These are phyloP conservation scores for Pisolithus sp. DNA, from an alignment of 768 basidiomycete genomes.

Conservation along the genomic window DNA sequence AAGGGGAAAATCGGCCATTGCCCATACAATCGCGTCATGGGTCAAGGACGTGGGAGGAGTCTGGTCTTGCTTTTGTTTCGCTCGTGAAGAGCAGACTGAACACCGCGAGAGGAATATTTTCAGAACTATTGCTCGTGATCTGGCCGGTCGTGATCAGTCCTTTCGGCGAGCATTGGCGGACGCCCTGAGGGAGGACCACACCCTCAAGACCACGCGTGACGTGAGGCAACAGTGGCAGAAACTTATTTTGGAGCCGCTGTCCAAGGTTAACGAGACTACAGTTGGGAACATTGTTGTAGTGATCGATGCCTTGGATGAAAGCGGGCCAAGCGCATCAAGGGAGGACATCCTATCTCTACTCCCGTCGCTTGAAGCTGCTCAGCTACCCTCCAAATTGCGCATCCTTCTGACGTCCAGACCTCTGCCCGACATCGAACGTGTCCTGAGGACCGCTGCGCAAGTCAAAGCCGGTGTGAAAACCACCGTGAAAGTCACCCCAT, in stretches of 20 bases:
- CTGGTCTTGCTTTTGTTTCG: conserved; percentile 14
- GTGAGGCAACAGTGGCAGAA: conserved; percentile 9
- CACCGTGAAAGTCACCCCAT: neutral
- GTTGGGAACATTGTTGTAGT: conserved; percentile 21
- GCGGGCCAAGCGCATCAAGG: conserved; percentile 1
- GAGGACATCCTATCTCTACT: conserved; percentile 8
- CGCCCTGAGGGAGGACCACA: neutral
- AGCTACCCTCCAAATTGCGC: conserved; percentile 1
- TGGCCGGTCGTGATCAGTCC: conserved; percentile 11
- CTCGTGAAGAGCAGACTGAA: neutral
- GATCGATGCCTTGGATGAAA: conserved; percentile 21
- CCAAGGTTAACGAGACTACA: neutral
- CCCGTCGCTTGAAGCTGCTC: neutral
- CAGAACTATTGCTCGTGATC: conserved; percentile 3
- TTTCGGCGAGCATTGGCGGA: neutral
- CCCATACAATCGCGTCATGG: conserved; percentile 4
- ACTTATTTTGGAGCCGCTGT: conserved; percentile 12
- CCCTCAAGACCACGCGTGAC: neutral
- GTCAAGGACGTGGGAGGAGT: conserved; percentile 5
- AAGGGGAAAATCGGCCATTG: neutral
- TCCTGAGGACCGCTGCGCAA: neutral
- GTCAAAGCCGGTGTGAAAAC: too few species aligned
- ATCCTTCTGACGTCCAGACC: conserved; percentile 5
- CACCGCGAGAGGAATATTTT: conserved; percentile 4
- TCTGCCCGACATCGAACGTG: neutral